Percentiles rank a stretch among this genome's conserved stretches.
phyloP scores from a whole-genome alignment of 2,329 filamentous ascomycete genomes.

The Aspergillus brunneoviolaceus region DNA sequence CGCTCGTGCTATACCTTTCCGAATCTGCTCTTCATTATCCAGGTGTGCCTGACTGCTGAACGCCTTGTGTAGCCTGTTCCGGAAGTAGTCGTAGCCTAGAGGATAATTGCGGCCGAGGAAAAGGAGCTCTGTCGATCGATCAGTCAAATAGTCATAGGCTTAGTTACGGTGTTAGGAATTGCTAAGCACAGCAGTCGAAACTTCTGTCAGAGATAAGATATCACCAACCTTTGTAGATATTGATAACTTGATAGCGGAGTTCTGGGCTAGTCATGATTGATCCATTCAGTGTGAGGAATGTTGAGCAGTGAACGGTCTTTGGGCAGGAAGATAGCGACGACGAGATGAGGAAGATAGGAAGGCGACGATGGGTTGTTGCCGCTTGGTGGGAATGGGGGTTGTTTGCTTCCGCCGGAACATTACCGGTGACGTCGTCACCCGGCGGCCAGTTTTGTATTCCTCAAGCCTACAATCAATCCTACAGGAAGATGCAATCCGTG shows the following conservation, averaged over 20 bases:
- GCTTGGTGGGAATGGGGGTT: neutral
- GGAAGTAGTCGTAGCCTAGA: slow-evolving; percentile 78
- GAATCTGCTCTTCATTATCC: slow-evolving; percentile 72
- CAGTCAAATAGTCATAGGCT: neutral
- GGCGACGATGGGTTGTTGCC: neutral
- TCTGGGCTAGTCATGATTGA: slow-evolving; percentile 49
- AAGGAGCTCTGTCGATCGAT: slow-evolving; percentile 66
- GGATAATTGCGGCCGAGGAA: slow-evolving; percentile 85
- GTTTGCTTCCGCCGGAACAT: slow-evolving; percentile 7
- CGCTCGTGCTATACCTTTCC: slow-evolving; percentile 70
- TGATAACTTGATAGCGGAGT: slow-evolving; percentile 75
- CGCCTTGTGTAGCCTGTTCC: slow-evolving; percentile 75
- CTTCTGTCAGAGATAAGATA: neutral
- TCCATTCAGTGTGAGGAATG: slow-evolving; percentile 3
- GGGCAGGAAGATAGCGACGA: neutral
- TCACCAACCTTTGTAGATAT: slow-evolving; percentile 77
- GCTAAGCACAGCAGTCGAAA: neutral
- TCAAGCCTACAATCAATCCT: too few species aligned
- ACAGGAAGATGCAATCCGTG: too few species aligned
- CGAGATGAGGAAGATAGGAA: neutral
- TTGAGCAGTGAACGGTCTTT: neutral
- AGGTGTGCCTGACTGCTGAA: slow-evolving; percentile 75
- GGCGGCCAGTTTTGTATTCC: neutral
- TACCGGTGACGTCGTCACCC: slow-evolving; percentile 8
- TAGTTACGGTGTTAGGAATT: too few species aligned